Evolutionary conservation across 495 filamentous ascomycete genomes (phyloP), one percentile per base, ranked within the genome.

Genomic region (Oidiodendron maius): DNA sequence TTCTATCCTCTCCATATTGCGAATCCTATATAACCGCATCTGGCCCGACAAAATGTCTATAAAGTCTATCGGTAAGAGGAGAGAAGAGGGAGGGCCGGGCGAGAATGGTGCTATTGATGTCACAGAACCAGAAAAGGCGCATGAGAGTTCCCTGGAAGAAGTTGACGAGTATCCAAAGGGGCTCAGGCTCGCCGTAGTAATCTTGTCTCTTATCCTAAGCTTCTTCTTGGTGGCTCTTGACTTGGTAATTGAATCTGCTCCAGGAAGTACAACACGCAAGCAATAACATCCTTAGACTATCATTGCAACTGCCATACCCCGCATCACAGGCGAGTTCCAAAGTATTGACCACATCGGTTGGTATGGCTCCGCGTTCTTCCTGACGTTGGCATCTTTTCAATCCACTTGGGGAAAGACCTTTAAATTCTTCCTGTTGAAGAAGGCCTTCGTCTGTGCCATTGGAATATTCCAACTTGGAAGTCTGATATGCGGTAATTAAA

Each of bases 171-270:
- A 75, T 55, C 74, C 74, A 11, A 57, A 56, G 4, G 72, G 71
- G 28, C 28, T 63, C 37, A 66, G 61, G 43, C 68, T 76, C 3
- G 40, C 58, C 30, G 63, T 73, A 10, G 63, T 76, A 38, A 69
- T 75, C 54, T 39, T 64, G 21, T 68, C 72, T 12, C 65, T 76
- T 18, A 72, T 69, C 52, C 55, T 74, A 5, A 53, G 65, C 43
- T 61, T 78, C 25, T 82, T 84, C 68, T 69, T 82, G 41, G 74
- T 77, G 21, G 77, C 80, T 15, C 71, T 84, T 25, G 80, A 81
- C 57, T 6, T 39, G 45, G 45, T 38, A 23, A 22, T 20, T 48
- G 25, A 3, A 34, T 5, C n/a, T n/a, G 4, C 2, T 2, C 21
- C 21, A 12, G 9, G n/a, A n/a, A 8, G 3, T 20, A 20, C 3